Evolutionary conservation across 257 asterid species (phyloP).

Genomic region (Solanum piurae): DNA sequence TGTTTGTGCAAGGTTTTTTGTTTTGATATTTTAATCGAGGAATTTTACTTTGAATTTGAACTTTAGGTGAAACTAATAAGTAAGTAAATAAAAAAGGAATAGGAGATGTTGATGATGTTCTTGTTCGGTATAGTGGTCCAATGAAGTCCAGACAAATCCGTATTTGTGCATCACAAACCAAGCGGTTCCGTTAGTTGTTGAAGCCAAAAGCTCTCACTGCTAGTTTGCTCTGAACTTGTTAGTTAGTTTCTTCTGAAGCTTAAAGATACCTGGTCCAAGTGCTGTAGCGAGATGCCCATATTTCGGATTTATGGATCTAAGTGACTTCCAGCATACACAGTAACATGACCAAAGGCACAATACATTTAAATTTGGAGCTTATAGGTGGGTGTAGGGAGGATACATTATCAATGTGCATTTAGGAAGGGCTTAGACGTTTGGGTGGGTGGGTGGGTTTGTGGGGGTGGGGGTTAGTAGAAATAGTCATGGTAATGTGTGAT

Average conservation of each 20-base stretch:
- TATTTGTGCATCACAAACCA: neutral
- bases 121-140: neutral
- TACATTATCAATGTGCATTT: neutral
- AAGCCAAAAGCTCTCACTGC: neutral
- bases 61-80: neutral
- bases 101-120: neutral
- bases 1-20: neutral
- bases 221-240: neutral
- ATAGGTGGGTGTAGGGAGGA: neutral
- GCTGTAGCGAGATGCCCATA: neutral
- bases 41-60: neutral
- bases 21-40: neutral
- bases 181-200: neutral
- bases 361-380: neutral
- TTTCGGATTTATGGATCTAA: neutral
- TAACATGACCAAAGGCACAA: neutral
- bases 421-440: neutral
- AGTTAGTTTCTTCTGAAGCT: neutral
- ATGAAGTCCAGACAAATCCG: neutral
- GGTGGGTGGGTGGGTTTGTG: neutral
- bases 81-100: neutral
- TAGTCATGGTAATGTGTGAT: neutral
- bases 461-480: neutral
- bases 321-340: neutral
- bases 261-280: neutral